A percentile compares a stretch with the other conserved stretches of the same genome.
phyloP scores from a whole-genome alignment of 208 protist species.

The Leishmania arabica region DNA sequence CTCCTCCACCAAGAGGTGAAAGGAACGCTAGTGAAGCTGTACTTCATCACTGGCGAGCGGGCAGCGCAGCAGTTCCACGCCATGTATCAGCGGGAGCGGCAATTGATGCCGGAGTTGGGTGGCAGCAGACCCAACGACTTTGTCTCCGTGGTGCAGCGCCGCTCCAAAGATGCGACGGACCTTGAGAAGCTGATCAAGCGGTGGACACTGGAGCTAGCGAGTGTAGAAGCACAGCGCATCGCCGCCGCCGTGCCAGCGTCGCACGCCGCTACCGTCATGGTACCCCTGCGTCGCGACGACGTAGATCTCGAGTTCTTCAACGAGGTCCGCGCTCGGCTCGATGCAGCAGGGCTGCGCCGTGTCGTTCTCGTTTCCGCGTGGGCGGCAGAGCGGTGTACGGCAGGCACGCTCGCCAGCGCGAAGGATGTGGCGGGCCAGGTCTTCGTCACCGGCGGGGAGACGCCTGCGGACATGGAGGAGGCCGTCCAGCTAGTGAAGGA shows the following conservation, averaged over 20 bases:
- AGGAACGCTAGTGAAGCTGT: conserved; percentile 72
- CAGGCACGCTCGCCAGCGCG: conserved; percentile 18
- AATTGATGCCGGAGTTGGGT: conserved; percentile 66
- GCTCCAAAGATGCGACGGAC: conserved; percentile 48
- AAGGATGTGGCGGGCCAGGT: conserved; percentile 61
- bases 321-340: conserved; percentile 35
- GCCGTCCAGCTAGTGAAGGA: conserved; percentile 36
- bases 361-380: conserved; percentile 66
- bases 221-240: conserved; percentile 40
- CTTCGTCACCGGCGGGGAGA: conserved; percentile 57
- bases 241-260: conserved; percentile 10
- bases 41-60: conserved; percentile 81
- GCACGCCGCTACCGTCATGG: not conserved
- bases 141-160: conserved; percentile 39
- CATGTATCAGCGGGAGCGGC: conserved; percentile 71
- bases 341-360: conserved; percentile 32
- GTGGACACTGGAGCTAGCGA: conserved; percentile 62
- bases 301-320: conserved; percentile 69
- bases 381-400: conserved; percentile 30
- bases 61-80: conserved; percentile 42
- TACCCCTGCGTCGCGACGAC: conserved; percentile 66
- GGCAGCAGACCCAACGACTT: conserved; percentile 68
- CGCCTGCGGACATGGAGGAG: conserved; percentile 34
- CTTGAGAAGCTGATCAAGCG: conserved; percentile 61
- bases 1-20: conserved; percentile 85